phyloP scores from a whole-genome alignment of 2,329 filamentous ascomycete genomes.

The Pseudogymnoascus sp. region DNA sequence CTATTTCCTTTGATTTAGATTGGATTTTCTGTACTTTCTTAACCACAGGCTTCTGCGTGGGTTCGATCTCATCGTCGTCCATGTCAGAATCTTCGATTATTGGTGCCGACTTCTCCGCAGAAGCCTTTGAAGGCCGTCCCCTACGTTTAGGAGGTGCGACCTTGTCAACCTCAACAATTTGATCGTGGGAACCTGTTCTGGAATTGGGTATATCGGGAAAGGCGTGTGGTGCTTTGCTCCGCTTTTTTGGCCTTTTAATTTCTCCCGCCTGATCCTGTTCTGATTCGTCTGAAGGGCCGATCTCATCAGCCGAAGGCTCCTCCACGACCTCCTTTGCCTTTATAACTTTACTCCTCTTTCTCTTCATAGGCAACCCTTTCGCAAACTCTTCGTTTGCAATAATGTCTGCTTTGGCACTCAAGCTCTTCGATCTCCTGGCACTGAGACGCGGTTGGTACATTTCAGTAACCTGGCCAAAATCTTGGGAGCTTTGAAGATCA shows the following conservation, averaged over 20 bases:
- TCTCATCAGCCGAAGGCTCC: background rate
- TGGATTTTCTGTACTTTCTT: background rate
- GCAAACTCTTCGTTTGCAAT: constrained; percentile 1
- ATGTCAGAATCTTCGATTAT: background rate
- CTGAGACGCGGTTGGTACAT: constrained; percentile 12
- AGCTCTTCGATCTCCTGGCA: constrained; percentile 11
- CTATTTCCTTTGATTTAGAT: background rate
- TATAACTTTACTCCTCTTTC: background rate
- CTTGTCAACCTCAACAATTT: background rate
- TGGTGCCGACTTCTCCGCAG: background rate
- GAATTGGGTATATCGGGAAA: background rate
- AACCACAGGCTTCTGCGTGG: background rate
- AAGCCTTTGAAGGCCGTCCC: background rate
- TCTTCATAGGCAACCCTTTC: background rate
- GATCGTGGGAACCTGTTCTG: background rate
- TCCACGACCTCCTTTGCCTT: background rate
- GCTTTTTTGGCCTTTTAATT: background rate
- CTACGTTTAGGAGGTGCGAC: background rate
- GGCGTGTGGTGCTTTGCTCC: background rate
- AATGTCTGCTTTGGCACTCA: constrained; percentile 7
- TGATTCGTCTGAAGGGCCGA: background rate
- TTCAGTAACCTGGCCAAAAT: constrained; percentile 9
- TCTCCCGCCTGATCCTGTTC: background rate
- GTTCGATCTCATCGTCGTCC: background rate
- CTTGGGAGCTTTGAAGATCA: background rate